phyloP scores from a whole-genome alignment of 441 rosid genomes.

The Geranium incanum region DNA sequence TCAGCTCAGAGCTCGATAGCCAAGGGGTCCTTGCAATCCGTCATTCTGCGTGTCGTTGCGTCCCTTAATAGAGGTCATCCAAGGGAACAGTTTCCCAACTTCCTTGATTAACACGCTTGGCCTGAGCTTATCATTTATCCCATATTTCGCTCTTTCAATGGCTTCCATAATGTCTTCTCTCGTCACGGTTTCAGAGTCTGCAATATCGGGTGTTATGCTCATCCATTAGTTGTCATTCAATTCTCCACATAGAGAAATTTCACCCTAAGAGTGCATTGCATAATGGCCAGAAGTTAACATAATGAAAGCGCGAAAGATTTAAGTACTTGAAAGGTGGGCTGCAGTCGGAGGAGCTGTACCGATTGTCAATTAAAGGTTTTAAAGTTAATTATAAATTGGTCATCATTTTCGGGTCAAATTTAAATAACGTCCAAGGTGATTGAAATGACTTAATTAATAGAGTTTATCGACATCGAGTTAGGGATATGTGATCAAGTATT shows the following conservation, averaged over 20 bases:
- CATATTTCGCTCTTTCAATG: conserved; percentile 85
- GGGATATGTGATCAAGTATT: background rate
- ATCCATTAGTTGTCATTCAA: background rate
- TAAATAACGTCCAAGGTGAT: background rate
- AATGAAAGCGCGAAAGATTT: background rate
- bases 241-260: background rate
- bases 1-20: conserved; percentile 84
- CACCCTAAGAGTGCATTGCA: background rate
- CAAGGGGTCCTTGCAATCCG: conserved; percentile 66
- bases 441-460: background rate
- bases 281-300: background rate
- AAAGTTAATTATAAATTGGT: background rate
- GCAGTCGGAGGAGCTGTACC: background rate
- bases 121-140: conserved; percentile 54
- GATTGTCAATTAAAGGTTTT: background rate
- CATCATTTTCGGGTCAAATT: background rate
- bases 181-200: conserved; percentile 62
- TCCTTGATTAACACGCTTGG: conserved; percentile 54
- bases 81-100: conserved; percentile 74
- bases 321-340: background rate
- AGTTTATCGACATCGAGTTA: background rate
- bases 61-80: conserved; percentile 76
- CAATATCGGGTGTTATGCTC: conserved; percentile 14
- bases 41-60: conserved; percentile 46
- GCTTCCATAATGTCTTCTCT: conserved; percentile 98